These are phyloP conservation scores for Immersiporthe knoxdaviesiana DNA, from an alignment of 2,329 filamentous ascomycete genomes.

Conservation along the genomic window DNA sequence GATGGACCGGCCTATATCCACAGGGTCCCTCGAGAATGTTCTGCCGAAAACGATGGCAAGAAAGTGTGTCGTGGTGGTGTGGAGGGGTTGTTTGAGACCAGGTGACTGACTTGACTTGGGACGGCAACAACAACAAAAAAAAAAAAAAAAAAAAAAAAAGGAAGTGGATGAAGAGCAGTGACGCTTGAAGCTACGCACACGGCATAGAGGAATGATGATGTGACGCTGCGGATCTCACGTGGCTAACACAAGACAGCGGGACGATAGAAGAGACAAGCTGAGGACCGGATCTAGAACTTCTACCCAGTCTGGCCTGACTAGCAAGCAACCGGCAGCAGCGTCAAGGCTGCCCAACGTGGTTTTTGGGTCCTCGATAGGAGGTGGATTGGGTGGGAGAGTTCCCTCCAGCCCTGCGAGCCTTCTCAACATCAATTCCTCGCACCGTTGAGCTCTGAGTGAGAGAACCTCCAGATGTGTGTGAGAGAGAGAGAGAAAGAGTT, in stretches of 20 bases:
- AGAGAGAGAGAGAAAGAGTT: neutral
- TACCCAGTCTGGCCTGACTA: neutral
- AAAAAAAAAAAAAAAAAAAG: neutral
- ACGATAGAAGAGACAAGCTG: neutral
- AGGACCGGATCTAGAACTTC: neutral
- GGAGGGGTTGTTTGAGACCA: neutral
- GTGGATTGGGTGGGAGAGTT: neutral
- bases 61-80: neutral
- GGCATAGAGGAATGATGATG: conserved; percentile 7
- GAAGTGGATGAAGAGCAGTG: neutral
- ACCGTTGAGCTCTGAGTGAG: neutral
- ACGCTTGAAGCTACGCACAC: conserved; percentile 2
- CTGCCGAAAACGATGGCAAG: neutral
- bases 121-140: neutral
- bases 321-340: neutral
- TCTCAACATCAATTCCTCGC: neutral
- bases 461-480: neutral
- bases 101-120: neutral
- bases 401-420: neutral
- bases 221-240: neutral
- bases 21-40: neutral
- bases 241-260: conserved; percentile 4
- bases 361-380: neutral
- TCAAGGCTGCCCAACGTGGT: neutral
- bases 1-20: neutral